Conservation (phyloP, 768 basidiomycete species). For the Lyophyllum atratum region DNA sequence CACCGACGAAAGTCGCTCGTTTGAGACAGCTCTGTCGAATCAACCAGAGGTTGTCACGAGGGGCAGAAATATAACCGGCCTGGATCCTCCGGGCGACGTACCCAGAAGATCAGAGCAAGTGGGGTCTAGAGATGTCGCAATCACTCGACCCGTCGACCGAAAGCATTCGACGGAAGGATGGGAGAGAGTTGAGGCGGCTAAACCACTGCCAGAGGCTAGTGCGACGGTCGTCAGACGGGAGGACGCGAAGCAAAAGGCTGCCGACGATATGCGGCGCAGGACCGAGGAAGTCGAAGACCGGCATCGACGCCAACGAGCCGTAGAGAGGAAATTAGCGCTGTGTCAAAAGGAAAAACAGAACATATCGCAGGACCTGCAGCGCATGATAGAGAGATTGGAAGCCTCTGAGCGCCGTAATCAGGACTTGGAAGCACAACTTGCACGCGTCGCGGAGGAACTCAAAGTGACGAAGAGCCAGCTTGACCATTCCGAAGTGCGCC, state of each 20-base stretch:
- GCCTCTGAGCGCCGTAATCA: not conserved
- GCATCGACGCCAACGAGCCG: not conserved
- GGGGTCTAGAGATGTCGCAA: not conserved
- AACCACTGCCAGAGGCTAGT: not conserved
- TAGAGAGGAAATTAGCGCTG: constrained; percentile 2
- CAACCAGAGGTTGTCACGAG: not conserved
- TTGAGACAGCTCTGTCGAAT: not conserved
- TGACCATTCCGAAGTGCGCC: constrained; percentile 18
- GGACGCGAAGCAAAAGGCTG: not conserved
- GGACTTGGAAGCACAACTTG: constrained; percentile 3
- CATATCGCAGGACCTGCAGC: not conserved
- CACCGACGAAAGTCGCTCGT: not conserved
- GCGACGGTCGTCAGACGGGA: not conserved
- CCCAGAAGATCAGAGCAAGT: not conserved
- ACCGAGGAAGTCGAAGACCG: not conserved
- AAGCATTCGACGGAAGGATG: not conserved
- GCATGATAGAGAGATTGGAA: constrained; percentile 1
- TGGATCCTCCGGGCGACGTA: not conserved
- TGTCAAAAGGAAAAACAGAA: constrained; percentile 13
- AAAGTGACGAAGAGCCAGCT: constrained; percentile 9
- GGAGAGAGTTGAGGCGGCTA: not conserved
- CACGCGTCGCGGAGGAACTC: not conserved
- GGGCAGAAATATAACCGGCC: too few species aligned
- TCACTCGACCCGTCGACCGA: not conserved
- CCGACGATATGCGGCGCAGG: not conserved